These are phyloP conservation scores for Skeletonema tropicum DNA, from an alignment of 108 stramenopile species.

Conservation along the genomic window DNA sequence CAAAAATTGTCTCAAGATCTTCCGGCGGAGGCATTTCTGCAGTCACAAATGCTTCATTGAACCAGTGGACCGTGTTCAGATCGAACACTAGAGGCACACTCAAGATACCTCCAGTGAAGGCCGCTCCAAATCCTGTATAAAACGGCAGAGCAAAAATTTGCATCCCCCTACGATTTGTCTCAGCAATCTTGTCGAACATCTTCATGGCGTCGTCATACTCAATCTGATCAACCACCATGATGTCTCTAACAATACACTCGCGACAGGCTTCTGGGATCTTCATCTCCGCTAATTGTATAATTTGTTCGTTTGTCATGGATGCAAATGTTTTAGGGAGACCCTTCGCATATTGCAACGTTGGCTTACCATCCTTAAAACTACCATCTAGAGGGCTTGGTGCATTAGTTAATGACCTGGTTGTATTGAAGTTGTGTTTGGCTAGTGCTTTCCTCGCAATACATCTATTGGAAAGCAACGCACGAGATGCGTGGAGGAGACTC, in stretches of 20 bases:
- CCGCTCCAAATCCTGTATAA: conserved; percentile 61
- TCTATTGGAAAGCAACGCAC: neutral
- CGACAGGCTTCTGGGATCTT: conserved; percentile 38
- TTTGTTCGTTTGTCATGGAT: conserved; percentile 42
- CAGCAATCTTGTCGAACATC: conserved; percentile 36
- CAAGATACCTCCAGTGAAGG: conserved; percentile 51
- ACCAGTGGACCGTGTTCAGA: conserved; percentile 66
- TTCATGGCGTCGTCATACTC: conserved; percentile 59
- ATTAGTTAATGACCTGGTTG: neutral
- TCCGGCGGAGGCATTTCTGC: conserved; percentile 74
- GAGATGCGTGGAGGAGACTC: neutral
- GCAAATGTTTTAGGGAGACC: conserved; percentile 34
- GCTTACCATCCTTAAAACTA: conserved; percentile 37
- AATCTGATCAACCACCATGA: conserved; percentile 45
- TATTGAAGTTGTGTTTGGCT: neutral
- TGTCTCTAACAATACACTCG: conserved; percentile 37
- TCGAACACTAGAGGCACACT: conserved; percentile 84
- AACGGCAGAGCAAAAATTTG: conserved; percentile 66
- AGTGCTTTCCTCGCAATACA: neutral
- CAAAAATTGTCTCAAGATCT: conserved; percentile 84
- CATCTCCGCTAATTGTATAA: conserved; percentile 30
- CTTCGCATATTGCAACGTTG: conserved; percentile 35
- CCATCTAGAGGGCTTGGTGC: neutral
- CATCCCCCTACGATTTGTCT: conserved; percentile 64
- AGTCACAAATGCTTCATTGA: conserved; percentile 85